These are phyloP conservation scores for Cutaneotrichosporon cyanovorans DNA, from an alignment of 1,284 basidiomycete genomes.

Conservation along the genomic window DNA sequence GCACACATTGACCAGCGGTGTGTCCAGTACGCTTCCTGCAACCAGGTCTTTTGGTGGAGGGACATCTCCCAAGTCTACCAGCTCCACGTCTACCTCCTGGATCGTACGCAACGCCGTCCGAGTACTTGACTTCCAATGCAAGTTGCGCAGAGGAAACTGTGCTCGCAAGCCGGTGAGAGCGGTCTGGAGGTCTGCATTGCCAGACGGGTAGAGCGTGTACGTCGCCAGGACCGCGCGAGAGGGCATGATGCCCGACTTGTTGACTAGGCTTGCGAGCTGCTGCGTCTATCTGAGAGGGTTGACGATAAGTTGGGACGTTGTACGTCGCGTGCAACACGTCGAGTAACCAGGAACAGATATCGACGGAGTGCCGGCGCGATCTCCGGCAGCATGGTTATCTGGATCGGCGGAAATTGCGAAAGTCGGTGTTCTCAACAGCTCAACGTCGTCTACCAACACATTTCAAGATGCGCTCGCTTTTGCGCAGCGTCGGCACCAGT, in stretches of 20 bases:
- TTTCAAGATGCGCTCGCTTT: no score
- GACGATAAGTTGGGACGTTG: not conserved
- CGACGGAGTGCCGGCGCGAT: no score
- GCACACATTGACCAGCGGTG: conserved; percentile 75
- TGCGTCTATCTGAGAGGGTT: no score
- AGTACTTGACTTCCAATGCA: conserved; percentile 77
- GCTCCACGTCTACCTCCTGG: conserved; percentile 69
- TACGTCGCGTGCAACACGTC: no score
- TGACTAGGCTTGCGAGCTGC: no score
- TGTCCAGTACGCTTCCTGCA: conserved; percentile 69
- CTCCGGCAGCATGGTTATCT: no score
- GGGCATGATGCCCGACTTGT: conserved; percentile 6
- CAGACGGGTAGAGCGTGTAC: conserved; percentile 38
- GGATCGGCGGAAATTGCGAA: no score
- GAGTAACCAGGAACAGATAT: no score
- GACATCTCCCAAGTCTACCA: conserved; percentile 63
- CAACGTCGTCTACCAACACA: no score
- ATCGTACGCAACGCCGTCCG: conserved; percentile 71
- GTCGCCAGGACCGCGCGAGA: conserved; percentile 33
- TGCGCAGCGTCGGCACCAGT: no score
- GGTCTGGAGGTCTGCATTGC: conserved; percentile 43
- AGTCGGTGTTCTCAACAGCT: no score
- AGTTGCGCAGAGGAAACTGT: conserved; percentile 75
- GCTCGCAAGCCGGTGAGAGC: conserved; percentile 58
- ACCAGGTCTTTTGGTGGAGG: conserved; percentile 36